Evolutionary conservation across 108 stramenopile species (phyloP), one percentile per base, ranked within the genome.

Genomic region (Cylindrotheca fusiformis): DNA sequence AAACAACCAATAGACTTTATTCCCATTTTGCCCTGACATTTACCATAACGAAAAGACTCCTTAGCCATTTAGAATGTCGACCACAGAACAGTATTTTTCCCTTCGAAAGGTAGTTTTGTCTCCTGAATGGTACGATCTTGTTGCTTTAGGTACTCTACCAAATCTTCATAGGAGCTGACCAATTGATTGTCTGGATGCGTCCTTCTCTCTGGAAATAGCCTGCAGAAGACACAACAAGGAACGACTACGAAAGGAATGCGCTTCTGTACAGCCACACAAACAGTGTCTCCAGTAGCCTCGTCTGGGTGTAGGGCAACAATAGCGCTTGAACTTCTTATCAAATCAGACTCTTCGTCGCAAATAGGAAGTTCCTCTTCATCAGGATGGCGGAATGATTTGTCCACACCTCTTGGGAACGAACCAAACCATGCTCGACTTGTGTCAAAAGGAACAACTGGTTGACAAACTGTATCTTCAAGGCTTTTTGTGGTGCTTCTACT

Each of bases 231-330:
- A 52, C 94, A 95, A 52, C 94, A 95, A 2, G 94, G 94, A 4
- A 95, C 79, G 4, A 95, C 75, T 22, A 83, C 75, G 58, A 95
- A 85, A 2, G 94, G 94, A 24, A 82, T 81, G 32, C 65, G 60
- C 17, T 81, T 49, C 30, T 74, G 28, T n/a, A 88, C 80, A 21
- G 94, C 90, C 28, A 78, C 57, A 53, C 85, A 71, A 18, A 95
- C 88, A 31, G 90, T 73, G 18, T 74, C 59, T 57, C 81, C 94
- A 4, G 94, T 92, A 6, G 94, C 94, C 65, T 95, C 88, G 53
- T 95, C 94, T 0, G 94, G 90, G 67, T 95, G 94, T 49, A 95
- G 64, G 1, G 88, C 90, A 10, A 95, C 82, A 26, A 91, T 75
- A 0, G 88, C 89, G 36, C 64, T 74, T 12, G 58, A 48, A 17